Evolutionary conservation across 2,329 filamentous ascomycete species (phyloP).

Genomic region (Fusarium nurragi): DNA sequence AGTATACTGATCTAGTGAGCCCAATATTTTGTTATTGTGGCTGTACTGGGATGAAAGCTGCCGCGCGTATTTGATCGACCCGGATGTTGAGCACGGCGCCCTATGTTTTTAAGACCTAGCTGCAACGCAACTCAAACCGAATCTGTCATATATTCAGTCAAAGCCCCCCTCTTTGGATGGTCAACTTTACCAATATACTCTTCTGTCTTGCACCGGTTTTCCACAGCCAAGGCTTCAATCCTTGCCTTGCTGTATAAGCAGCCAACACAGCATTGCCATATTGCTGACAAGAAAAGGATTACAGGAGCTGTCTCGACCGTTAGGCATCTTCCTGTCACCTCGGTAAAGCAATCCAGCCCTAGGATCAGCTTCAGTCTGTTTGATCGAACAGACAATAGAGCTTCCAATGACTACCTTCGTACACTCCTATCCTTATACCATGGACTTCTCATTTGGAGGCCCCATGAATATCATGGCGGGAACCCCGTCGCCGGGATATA

Average conservation of each 20-base stretch:
- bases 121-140: constrained; percentile 2
- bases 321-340: neutral
- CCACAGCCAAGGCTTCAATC: neutral
- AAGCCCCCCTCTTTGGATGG: neutral
- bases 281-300: neutral
- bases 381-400: neutral
- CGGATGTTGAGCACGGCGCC: constrained; percentile 2
- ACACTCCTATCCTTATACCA: constrained; percentile 31
- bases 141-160: constrained; percentile 25
- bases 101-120: constrained; percentile 6
- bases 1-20: constrained; percentile 14
- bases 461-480: constrained; percentile 22
- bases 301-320: neutral
- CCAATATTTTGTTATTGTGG: constrained; percentile 13
- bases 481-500: constrained; percentile 32
- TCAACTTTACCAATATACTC: neutral
- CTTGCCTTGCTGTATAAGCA: neutral
- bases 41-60: constrained; percentile 27
- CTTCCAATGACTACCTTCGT: constrained; percentile 32
- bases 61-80: constrained; percentile 24
- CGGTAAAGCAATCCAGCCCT: neutral
- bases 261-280: neutral
- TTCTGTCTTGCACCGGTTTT: neutral
- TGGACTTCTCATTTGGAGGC: constrained; percentile 29
- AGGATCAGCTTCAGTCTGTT: constrained; percentile 9